A percentile compares a stretch with the other conserved stretches of the same genome.
phyloP scores from a whole-genome alignment of 2,329 filamentous ascomycete genomes.

The Colletotrichum kahawae region DNA sequence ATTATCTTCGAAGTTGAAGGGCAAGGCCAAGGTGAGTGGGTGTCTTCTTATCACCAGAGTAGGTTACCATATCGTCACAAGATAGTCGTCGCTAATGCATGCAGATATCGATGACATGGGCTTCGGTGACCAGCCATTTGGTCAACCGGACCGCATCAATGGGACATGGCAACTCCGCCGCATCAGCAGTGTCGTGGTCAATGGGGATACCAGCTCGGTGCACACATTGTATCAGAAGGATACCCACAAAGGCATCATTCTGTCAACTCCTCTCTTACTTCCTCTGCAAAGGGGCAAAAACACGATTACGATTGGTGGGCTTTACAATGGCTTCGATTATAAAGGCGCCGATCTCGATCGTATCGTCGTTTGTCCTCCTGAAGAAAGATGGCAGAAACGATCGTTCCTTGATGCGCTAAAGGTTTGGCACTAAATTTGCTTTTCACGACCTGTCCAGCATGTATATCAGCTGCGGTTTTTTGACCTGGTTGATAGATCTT shows the following conservation, averaged over 20 bases:
- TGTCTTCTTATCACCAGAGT: constrained; percentile 63
- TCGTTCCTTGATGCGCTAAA: background rate
- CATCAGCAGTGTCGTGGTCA: constrained; percentile 65
- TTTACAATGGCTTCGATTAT: constrained; percentile 59
- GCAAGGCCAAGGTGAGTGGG: constrained; percentile 55
- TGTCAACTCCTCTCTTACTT: constrained; percentile 60
- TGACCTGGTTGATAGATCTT: background rate
- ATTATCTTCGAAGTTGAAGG: constrained; percentile 51
- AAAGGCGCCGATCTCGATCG: constrained; percentile 64
- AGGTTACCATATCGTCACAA: constrained; percentile 25
- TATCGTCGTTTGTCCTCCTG: constrained; percentile 64
- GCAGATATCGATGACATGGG: constrained; percentile 62
- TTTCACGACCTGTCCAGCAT: background rate
- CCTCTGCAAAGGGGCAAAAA: constrained; percentile 57
- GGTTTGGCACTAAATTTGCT: background rate
- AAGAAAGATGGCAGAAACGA: constrained; percentile 28
- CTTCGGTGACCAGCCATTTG: constrained; percentile 59
- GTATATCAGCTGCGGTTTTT: background rate
- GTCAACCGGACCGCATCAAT: constrained; percentile 62
- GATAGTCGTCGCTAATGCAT: background rate
- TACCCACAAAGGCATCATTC: constrained; percentile 60
- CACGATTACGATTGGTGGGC: constrained; percentile 60
- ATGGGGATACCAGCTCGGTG: constrained; percentile 45
- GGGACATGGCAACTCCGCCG: constrained; percentile 64
- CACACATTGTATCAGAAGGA: constrained; percentile 58